Conservation (phyloP, 2,329 filamentous ascomycete species). For the Verticillium zaregamsianum region DNA sequence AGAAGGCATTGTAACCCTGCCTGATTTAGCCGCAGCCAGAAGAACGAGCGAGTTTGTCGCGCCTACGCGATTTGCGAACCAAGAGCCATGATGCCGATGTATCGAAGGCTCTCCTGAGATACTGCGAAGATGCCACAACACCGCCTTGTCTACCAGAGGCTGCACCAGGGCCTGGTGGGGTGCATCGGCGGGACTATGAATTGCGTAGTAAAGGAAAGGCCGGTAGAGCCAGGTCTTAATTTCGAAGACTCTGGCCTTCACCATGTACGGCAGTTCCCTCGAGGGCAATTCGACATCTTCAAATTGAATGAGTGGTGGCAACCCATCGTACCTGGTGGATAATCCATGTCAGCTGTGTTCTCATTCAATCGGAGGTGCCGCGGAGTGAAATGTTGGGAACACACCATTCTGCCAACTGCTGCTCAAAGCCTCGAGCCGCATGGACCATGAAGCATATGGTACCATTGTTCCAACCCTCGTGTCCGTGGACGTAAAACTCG, state of each 20-base stretch:
- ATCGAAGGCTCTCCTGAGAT: constrained; percentile 16
- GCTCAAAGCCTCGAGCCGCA: constrained; percentile 12
- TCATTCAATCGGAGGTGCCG: neutral
- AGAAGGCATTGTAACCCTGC: constrained; percentile 2
- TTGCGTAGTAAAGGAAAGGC: constrained; percentile 15
- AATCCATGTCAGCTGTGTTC: neutral
- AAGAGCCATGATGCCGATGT: constrained; percentile 28
- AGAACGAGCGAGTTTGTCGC: constrained; percentile 18
- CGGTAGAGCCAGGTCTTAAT: constrained; percentile 16
- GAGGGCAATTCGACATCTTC: neutral
- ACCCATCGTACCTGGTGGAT: neutral
- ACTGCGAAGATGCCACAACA: constrained; percentile 16
- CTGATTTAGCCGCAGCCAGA: constrained; percentile 18
- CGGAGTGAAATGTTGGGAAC: neutral
- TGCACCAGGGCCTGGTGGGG: constrained; percentile 8
- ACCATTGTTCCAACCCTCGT: constrained; percentile 15
- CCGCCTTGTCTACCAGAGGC: constrained; percentile 13
- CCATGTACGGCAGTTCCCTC: neutral
- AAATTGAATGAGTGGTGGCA: neutral
- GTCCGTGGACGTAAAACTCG: constrained; percentile 14
- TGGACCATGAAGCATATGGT: constrained; percentile 10
- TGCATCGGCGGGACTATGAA: constrained; percentile 6
- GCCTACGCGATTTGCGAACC: constrained; percentile 18
- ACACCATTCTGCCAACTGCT: neutral
- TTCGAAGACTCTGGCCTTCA: neutral